These are phyloP conservation scores for Meira miltonrushii DNA, from an alignment of 1,284 basidiomycete genomes.

Conservation along the genomic window DNA sequence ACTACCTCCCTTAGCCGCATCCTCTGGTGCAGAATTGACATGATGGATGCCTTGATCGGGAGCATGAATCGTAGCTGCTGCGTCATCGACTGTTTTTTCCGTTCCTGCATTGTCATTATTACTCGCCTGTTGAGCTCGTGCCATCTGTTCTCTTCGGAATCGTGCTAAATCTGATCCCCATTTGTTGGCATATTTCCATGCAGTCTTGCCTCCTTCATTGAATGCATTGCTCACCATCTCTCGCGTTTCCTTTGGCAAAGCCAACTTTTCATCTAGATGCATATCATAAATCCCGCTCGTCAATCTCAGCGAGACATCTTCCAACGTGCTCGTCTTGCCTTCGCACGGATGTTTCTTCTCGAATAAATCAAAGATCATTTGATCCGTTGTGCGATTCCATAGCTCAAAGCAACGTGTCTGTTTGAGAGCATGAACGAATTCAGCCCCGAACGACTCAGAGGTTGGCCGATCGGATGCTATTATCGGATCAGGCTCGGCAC, in stretches of 20 bases:
- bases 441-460: slow-evolving; percentile 30
- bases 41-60: slow-evolving; percentile 8
- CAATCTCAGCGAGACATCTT: slow-evolving; percentile 45
- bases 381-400: slow-evolving; percentile 43
- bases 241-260: slow-evolving; percentile 19
- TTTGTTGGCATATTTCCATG: slow-evolving; percentile 39
- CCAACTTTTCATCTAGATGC: slow-evolving; percentile 45
- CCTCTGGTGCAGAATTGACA: neutral
- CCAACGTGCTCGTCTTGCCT: slow-evolving; percentile 43
- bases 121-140: slow-evolving; percentile 4
- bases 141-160: slow-evolving; percentile 18
- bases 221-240: slow-evolving; percentile 45
- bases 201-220: slow-evolving; percentile 35
- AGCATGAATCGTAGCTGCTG: neutral
- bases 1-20: slow-evolving; percentile 1
- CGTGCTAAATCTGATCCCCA: slow-evolving; percentile 41
- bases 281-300: slow-evolving; percentile 46
- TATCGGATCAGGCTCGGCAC: slow-evolving; percentile 23
- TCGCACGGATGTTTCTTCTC: slow-evolving; percentile 47
- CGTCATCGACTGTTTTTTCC: neutral
- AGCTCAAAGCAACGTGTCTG: slow-evolving; percentile 28
- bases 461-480: slow-evolving; percentile 18
- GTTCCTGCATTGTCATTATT: neutral
- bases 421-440: slow-evolving; percentile 39
- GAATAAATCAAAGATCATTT: slow-evolving; percentile 47